A percentile compares a stretch with the other conserved stretches of the same genome.
phyloP scores from a whole-genome alignment of 495 filamentous ascomycete species.

The Penicillium pancosmium region DNA sequence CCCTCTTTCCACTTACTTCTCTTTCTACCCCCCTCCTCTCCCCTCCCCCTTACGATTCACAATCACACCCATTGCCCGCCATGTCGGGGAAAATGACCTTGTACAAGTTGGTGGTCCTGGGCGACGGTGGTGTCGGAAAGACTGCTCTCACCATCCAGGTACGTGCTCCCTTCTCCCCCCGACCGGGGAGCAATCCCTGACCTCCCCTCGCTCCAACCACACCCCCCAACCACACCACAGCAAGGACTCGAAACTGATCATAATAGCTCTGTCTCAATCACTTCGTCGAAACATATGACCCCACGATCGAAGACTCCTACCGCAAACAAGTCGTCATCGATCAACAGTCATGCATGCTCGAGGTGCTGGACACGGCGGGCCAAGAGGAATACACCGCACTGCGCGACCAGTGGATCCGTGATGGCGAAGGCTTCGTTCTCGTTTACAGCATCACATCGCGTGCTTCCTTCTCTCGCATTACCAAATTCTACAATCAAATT shows the following conservation, averaged over 20 bases:
- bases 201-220: background rate
- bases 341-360: slow-evolving; percentile 94
- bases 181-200: slow-evolving; percentile 5
- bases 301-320: slow-evolving; percentile 96
- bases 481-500: slow-evolving; percentile 94
- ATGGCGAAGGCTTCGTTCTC: slow-evolving; percentile 95
- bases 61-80: slow-evolving; percentile 19
- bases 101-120: slow-evolving; percentile 98
- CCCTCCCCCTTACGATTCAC: background rate
- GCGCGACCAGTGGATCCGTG: slow-evolving; percentile 97
- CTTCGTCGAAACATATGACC: slow-evolving; percentile 90
- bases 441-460: slow-evolving; percentile 98
- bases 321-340: slow-evolving; percentile 98
- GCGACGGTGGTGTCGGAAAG: slow-evolving; percentile 92
- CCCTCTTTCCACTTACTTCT: slow-evolving; percentile 3
- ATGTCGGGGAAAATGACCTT: slow-evolving; percentile 90
- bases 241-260: background rate
- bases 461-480: slow-evolving; percentile 92
- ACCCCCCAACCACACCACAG: background rate
- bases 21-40: slow-evolving; percentile 4
- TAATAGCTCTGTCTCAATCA: slow-evolving; percentile 73
- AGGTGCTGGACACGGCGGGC: slow-evolving; percentile 97
- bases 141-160: slow-evolving; percentile 98
- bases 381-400: slow-evolving; percentile 99
- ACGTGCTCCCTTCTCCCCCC: slow-evolving; percentile 34